A percentile compares a stretch with the other conserved stretches of the same genome.
Conservation (phyloP, 2,329 filamentous ascomycete species). For the Fusarium sp. region DNA sequence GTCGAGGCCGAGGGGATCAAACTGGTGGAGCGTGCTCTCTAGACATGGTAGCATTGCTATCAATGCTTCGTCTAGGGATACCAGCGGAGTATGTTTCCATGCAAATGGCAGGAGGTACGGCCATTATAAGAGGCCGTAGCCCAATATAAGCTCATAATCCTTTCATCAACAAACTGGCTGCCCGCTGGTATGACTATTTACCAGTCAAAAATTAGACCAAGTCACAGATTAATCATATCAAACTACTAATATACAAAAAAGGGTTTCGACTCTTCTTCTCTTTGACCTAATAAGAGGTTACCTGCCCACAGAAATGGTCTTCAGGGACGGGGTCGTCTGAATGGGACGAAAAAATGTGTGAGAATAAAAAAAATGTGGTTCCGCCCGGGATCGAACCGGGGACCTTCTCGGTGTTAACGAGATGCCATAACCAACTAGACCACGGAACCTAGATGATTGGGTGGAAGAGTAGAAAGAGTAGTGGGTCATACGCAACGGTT, state of each 20-base stretch:
- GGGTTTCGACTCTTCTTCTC: no score
- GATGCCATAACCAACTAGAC: slow-evolving; percentile 52
- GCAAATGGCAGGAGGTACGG: no score
- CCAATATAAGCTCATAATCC: no score
- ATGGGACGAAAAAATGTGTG: no score
- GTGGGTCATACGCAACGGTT: accelerated
- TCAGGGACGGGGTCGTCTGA: background rate
- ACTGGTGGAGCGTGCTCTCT: background rate
- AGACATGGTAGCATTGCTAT: accelerated
- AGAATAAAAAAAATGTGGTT: slow-evolving; percentile 40
- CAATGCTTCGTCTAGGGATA: accelerated
- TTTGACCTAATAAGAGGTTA: no score
- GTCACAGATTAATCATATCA: background rate
- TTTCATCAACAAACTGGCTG: no score
- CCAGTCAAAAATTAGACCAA: no score
- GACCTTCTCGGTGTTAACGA: slow-evolving; percentile 52
- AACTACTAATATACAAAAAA: no score
- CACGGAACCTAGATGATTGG: slow-evolving; percentile 41
- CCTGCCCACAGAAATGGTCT: no score
- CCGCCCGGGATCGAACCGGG: slow-evolving; percentile 50
- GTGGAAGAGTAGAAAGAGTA: accelerated
- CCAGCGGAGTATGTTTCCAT: accelerated
- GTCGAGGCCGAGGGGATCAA: background rate
- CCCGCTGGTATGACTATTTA: no score
- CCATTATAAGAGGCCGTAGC: no score